Base-by-base conservation (phyloP, 768 basidiomycete genomes). In the Lentinula lateritia region DNA sequence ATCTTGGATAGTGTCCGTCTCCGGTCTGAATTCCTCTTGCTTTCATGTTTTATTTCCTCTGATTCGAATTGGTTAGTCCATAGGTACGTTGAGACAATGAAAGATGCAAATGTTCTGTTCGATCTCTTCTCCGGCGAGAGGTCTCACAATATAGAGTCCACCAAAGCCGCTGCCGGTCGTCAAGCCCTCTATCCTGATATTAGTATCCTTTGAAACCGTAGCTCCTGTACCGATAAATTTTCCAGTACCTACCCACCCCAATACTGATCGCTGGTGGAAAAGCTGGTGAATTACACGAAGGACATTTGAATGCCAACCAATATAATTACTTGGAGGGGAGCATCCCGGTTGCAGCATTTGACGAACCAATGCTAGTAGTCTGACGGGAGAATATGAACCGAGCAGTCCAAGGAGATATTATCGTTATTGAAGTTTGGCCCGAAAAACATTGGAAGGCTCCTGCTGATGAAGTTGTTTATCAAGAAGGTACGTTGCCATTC, bases 241-340 rank as follows among this genome's bases (percentile, higher is more conserved):
- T 52, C 5, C 56, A 98, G 93, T 95, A 98, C 71, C 78, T 97
- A 15, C 79, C 94, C 0, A 78, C 82, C 8, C 80, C 87, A 0
- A 85, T 83, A 0, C 73, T 98, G 8, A 69, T 85, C 42, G 92
- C 94, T 9, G 95, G 94, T 1, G 80, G 98, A 61, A 95, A 95
- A 71, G 83, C 85, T 3, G 93, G 92, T 1, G 78, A 88, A 45
- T 81, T 95, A 3, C 85, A 93, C 68, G 93, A 98, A 75, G 97
- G 97, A 0, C 88, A 95, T 70, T 99, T 96, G 75, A 94, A 91
- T 68, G 93, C 95, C 2, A 96, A 92, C 66, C 88, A 88, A 65
- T 99, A 95, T 74, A 98, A 99, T 71, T 98, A 95, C 67, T 80
- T 98, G 13, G 96, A 98, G 90, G 96, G 95, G 6, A 90, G 81